These are phyloP conservation scores for Rubia tinctorum DNA, from an alignment of 305 asterid species.

Conservation along the genomic window DNA sequence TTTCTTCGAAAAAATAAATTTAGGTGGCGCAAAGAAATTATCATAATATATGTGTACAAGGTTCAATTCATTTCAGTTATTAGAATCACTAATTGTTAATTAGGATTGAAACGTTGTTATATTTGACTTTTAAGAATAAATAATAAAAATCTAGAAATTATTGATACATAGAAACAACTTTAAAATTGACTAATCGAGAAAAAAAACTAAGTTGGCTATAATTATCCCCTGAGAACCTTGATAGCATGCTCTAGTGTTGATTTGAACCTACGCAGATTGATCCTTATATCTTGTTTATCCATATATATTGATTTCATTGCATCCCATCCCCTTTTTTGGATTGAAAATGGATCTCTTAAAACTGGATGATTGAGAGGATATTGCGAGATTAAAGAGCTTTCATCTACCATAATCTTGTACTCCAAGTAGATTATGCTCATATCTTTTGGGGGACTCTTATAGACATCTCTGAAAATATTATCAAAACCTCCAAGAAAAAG, in stretches of 20 bases:
- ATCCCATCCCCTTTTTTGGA: conserved; percentile 49
- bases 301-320: conserved; percentile 39
- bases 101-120: no score
- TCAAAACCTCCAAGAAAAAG: conserved; percentile 63
- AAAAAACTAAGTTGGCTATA: no score
- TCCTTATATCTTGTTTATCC: conserved; percentile 61
- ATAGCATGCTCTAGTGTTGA: conserved; percentile 44
- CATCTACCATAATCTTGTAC: conserved; percentile 40
- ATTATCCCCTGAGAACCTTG: conserved; percentile 33
- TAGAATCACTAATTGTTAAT: no score
- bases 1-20: no score
- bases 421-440: conserved; percentile 61
- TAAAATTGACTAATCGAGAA: no score
- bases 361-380: conserved; percentile 42
- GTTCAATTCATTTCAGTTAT: no score
- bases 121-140: no score
- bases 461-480: conserved; percentile 44
- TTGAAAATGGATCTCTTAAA: conserved; percentile 46
- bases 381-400: conserved; percentile 45
- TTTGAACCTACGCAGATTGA: conserved; percentile 50
- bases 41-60: no score
- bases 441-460: conserved; percentile 47
- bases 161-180: no score
- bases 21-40: no score
- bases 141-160: no score